phyloP scores from a whole-genome alignment of 2,329 filamentous ascomycete species.

The Penicillium freii region DNA sequence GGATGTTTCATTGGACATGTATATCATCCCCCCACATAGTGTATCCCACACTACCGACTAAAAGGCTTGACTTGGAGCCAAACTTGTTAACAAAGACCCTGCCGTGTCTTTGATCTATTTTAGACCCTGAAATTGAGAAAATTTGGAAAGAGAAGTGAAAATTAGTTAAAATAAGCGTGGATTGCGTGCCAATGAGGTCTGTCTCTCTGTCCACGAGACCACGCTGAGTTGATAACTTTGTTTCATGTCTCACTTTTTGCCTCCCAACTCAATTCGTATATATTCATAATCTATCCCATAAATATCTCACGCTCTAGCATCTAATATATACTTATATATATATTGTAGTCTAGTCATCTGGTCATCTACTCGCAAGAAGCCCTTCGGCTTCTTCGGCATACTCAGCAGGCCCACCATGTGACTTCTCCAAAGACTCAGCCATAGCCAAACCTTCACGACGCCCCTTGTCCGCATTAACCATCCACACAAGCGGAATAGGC shows the following conservation, averaged over 20 bases:
- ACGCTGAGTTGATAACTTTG: neutral
- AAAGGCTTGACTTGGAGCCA: neutral
- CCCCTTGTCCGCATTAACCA: conserved; percentile 55
- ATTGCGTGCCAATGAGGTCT: neutral
- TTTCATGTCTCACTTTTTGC: neutral
- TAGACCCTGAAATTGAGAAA: neutral
- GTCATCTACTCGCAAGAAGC: conserved; percentile 17
- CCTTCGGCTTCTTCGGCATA: conserved; percentile 32
- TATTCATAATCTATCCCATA: neutral
- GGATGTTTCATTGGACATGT: neutral
- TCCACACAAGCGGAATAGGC: conserved; percentile 75
- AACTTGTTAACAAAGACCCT: neutral
- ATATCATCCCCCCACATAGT: neutral
- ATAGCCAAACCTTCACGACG: conserved; percentile 34
- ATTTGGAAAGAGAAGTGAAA: too few relatives aligned
- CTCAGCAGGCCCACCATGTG: conserved; percentile 12
- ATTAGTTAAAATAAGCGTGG: neutral
- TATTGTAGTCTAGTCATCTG: neutral
- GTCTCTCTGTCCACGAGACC: too few relatives aligned
- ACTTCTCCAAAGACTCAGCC: conserved; percentile 26
- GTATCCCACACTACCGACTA: neutral
- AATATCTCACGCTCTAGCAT: neutral
- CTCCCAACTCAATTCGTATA: neutral
- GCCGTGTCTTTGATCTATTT: neutral
- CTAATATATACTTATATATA: neutral